Evolutionary conservation across 1,139 yeast genomes (phyloP).

Genomic region (Hemisphaericaspora subhashii): DNA sequence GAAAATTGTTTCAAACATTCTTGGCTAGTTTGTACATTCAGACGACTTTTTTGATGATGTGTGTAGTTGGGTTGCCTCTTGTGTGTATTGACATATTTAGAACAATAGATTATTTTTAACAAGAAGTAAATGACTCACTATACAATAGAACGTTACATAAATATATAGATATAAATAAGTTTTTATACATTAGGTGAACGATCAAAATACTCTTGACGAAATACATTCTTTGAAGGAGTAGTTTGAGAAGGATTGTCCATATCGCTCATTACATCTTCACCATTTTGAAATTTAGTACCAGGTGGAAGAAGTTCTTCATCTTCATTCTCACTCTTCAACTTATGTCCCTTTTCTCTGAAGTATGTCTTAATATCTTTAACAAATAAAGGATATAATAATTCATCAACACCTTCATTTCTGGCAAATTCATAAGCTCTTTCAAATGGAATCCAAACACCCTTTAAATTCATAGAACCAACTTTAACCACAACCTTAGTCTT

Average conservation of each 20-base stretch:
- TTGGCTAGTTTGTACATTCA: too few species aligned
- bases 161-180: neutral
- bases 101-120: too few species aligned
- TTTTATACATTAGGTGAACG: constrained; percentile 11
- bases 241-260: neutral
- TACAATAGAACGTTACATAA: neutral
- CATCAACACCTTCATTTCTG: constrained; percentile 45
- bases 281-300: constrained; percentile 3
- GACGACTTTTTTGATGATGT: too few species aligned
- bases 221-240: constrained; percentile 3
- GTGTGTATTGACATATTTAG: too few species aligned
- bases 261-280: constrained; percentile 1
- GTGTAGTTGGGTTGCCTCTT: too few species aligned
- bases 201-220: constrained; percentile 10
- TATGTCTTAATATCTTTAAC: constrained; percentile 41
- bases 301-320: constrained; percentile 5
- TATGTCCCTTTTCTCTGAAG: constrained; percentile 30
- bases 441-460: constrained; percentile 60
- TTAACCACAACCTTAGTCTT: constrained; percentile 46
- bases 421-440: constrained; percentile 55
- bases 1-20: neutral
- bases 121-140: neutral
- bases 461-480: constrained; percentile 54
- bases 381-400: constrained; percentile 46
- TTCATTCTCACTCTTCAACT: constrained; percentile 19